Base-by-base conservation (phyloP, 2,329 filamentous ascomycete species). In the Trichoderma guizhouense region DNA sequence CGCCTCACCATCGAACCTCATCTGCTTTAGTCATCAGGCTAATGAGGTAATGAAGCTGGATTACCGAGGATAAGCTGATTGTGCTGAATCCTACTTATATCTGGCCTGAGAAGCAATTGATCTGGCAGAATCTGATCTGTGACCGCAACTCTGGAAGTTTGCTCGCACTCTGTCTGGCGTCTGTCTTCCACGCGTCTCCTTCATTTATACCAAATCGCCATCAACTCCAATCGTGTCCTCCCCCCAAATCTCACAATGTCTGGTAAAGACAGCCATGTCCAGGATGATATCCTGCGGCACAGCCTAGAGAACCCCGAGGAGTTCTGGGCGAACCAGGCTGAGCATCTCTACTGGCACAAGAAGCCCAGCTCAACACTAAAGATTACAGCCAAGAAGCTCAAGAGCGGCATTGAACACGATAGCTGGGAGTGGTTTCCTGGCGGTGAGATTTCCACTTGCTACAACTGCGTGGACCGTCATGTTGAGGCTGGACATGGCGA, bases 371-470 rank as follows among this genome's bases (percentile, higher is more conserved):
- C 86, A 0, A 87, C 89, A 0, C 86, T 97, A 26, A 83, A 83
- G 3, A 84, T 83, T 51, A 87, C 85, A 24, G 89, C 86, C 62
- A 95, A 93, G 81, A 88, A 84, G 8, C 84, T 96, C 5, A 81
- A 85, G 68, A 87, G 83, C 74, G 90, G 90, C 71, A 82, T 85
- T n/a, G 84, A 85, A 18, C 91, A 97, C 79, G 86, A 89, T 55
- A 90, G 92, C 78, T 98, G 95, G 94, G 88, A 90, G 74, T 98
- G 95, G 95, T 98, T 97, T 76, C 89, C 93, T 0, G 93, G 90
- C 74, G 95, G 95, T 74, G 90, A 96, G 83, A 93, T 98, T 76
- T 96, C 92, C 51, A 97, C 94, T 0, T 94, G 92, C 76, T 97
- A 94, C 84, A 98, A 98, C 80, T 97, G 94, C 79, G 84, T 98